Evolutionary conservation across 805 yeast genomes (phyloP).

Genomic region (Priceomyces carsonii): DNA sequence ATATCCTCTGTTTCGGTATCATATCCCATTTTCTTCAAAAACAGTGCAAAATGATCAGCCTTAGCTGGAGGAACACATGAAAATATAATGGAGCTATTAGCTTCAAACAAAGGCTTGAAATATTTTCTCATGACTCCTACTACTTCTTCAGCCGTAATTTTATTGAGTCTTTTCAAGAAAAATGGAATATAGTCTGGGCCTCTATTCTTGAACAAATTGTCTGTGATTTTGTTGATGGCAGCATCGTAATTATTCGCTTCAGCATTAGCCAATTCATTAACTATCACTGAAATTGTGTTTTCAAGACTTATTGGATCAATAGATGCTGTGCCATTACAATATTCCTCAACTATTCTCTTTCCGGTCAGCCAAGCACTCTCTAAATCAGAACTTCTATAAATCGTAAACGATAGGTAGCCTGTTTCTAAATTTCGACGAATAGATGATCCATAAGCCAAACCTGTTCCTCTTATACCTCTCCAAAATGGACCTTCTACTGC

Average conservation of each 20-base stretch:
- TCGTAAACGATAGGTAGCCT: constrained; percentile 63
- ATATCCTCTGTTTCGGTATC: constrained; percentile 58
- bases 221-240: constrained; percentile 64
- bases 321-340: constrained; percentile 50
- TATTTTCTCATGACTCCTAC: constrained; percentile 53
- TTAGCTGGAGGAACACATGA: constrained; percentile 74
- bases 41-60: constrained; percentile 44
- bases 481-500: constrained; percentile 96
- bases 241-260: constrained; percentile 69
- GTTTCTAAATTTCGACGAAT: constrained; percentile 60
- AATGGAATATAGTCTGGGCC: constrained; percentile 63
- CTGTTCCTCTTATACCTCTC: constrained; percentile 94
- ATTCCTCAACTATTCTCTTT: constrained; percentile 60
- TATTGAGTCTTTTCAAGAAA: constrained; percentile 54
- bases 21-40: constrained; percentile 59
- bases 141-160: constrained; percentile 56
- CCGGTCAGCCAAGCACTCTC: constrained; percentile 64
- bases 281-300: constrained; percentile 76
- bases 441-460: constrained; percentile 87
- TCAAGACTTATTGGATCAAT: constrained; percentile 63
- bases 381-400: constrained; percentile 85
- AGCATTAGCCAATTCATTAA: constrained; percentile 65
- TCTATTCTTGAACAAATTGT: constrained; percentile 64
- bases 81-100: constrained; percentile 59
- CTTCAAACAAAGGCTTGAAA: constrained; percentile 63